Base-by-base conservation (phyloP, 306 rosid species). In the Citrullus amarus region DNA sequence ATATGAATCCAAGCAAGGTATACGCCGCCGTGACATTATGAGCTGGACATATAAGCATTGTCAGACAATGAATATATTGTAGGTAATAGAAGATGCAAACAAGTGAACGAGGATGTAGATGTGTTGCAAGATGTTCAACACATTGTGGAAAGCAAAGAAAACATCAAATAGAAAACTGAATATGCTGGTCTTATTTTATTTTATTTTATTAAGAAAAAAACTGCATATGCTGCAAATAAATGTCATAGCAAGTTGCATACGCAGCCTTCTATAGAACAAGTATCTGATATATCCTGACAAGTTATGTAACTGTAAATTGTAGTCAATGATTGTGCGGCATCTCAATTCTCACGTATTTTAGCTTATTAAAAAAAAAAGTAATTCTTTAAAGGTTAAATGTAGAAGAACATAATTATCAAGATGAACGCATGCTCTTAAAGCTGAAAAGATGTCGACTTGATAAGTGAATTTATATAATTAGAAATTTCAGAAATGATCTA, bases 1-100 rank as follows among this genome's bases (percentile, higher is more conserved):
- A 83, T 89, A 92, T 79, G 97, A 95, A 88, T 92, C 98, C 95
- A 92, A 85, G 90, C 98, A 91, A 81, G 98, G 97, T 79, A 91
- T 92, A 62, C 97, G 87, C 85, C 97, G 85, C 68, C 97, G 88
- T 65, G 97, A 95, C 97, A 95, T 95, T 75, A 89, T 85, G 73
- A 92, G 97, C 98, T 95, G 96, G 81, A 85, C 87, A 63, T 66
- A 76, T 46, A 69, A 60, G 62, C 75, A 32, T 9, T 63, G 39
- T 84, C 83, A 80, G 78, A 43, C 51, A 48, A 55, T 22, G 28
- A 4, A 50, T 28, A 48, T 48, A 71, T 72, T 28, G 28, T 50
- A 46, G 3, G n/a, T 72, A 30, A 28, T 46, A 72, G 30, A 48
- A 69, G 14, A 20, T 43, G 58, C 41, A 71, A 48, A 41, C 25